Base-by-base conservation (phyloP, 2,329 filamentous ascomycete species). In the Torrubiella hemipterigena region DNA sequence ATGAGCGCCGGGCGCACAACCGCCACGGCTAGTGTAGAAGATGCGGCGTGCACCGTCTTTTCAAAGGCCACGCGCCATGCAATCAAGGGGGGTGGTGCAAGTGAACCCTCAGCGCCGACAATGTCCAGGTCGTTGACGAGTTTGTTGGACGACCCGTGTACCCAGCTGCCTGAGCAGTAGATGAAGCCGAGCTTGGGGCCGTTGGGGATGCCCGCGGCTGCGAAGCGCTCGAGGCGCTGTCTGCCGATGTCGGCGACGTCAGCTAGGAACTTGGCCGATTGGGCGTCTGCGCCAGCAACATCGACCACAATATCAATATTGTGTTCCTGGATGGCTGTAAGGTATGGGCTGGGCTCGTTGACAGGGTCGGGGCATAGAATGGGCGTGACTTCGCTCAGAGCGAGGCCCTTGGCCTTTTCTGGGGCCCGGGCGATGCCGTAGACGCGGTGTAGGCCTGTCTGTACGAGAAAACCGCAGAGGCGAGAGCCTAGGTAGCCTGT, bases 181-280 rank as follows among this genome's bases (percentile, higher is more conserved):
- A 39, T 33, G 20, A 31, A 39, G 5, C 37, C 37, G n/a, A 39
- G 31, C 27, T 39, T 39, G 3, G 37, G 31, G 5, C 31, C 29
- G 5, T 16, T 27, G 15, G 6, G 27, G 17, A 34, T 20, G 15
- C 37, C 37, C 4, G 37, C 29, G 12, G 31, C 21, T 4, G 22
- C 28, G 18, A 34, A 34, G 21, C 20, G 31, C 9, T 26, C 22
- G 22, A 34, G 13, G 4, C 37, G 37, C 22, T 37, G 34, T 27
- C 28, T 20, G 11, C 31, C 16, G 12, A 39, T 34, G 8, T 30
- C 15, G 17, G 34, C 37, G 13, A 33, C 23, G 8, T 37, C 18
- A n/a, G 14, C 30, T 13, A 37, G 29, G 14, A 39, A 31, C 23
- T 39, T 39, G 20, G 26, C 24, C 6, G 35, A 34, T 13, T 37